Conservation (phyloP, 331 rosid species). For the Dryas integrifolia region DNA sequence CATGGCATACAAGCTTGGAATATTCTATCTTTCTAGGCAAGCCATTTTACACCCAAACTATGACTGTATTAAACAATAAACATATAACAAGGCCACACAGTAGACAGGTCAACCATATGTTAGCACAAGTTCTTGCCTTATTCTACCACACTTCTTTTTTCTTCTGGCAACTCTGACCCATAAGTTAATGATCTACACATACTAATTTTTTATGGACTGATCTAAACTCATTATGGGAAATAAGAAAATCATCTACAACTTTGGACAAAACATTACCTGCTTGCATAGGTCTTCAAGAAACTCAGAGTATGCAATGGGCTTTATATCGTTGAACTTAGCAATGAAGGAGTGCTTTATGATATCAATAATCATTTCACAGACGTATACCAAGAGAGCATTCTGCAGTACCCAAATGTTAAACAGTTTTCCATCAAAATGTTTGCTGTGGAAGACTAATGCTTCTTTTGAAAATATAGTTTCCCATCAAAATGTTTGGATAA, state of each 20-base stretch:
- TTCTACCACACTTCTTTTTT: not conserved
- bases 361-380: constrained; percentile 85
- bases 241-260: constrained; percentile 7
- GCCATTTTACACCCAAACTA: not conserved
- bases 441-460: constrained; percentile 17
- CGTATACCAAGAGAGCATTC: constrained; percentile 75
- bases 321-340: constrained; percentile 87
- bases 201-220: not conserved
- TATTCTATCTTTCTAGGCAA: not conserved
- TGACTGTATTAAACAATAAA: not conserved
- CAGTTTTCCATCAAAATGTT: constrained; percentile 1
- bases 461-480: constrained; percentile 5
- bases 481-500: constrained; percentile 26
- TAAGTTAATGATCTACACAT: not conserved
- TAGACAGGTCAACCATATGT: not conserved
- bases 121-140: not conserved
- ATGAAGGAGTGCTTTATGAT: constrained; percentile 91
- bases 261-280: constrained; percentile 55
- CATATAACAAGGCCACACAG: not conserved
- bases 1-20: not conserved
- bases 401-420: constrained; percentile 41
- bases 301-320: constrained; percentile 85
- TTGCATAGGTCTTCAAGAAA: constrained; percentile 94
- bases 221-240: not conserved
- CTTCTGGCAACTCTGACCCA: too few species aligned